Conservation (phyloP, 2,329 filamentous ascomycete species). For the Xylaria multiplex region DNA sequence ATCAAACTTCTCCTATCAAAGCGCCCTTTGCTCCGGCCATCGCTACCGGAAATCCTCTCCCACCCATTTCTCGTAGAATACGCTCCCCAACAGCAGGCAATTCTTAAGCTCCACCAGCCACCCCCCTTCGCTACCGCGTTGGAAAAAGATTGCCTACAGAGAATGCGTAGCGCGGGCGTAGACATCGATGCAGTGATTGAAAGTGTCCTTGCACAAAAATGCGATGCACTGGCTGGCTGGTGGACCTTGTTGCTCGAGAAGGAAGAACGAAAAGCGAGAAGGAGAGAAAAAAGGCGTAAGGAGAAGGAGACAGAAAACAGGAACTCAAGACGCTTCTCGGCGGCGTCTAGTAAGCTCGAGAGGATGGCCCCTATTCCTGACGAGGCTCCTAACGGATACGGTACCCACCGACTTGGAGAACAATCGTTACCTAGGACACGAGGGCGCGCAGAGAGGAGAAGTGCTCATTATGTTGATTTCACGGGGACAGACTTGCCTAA, state of each 20-base stretch:
- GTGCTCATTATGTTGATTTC: conserved; percentile 71
- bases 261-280: conserved; percentile 84
- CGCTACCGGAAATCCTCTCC: conserved; percentile 83
- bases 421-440: conserved; percentile 70
- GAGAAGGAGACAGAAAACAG: conserved; percentile 86
- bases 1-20: conserved; percentile 88
- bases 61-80: conserved; percentile 90
- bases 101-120: conserved; percentile 82
- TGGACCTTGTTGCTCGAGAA: conserved; percentile 96
- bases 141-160: conserved; percentile 89
- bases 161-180: conserved; percentile 93
- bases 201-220: conserved; percentile 88
- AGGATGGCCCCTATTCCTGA: conserved; percentile 79
- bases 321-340: conserved; percentile 83
- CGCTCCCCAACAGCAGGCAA: conserved; percentile 87
- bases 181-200: conserved; percentile 95
- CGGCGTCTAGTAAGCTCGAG: conserved; percentile 87
- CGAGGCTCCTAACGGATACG: conserved; percentile 72
- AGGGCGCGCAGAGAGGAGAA: conserved; percentile 81
- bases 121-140: conserved; percentile 85
- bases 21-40: conserved; percentile 83
- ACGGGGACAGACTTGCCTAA: conserved; percentile 79
- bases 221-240: conserved; percentile 92
- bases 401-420: conserved; percentile 56
- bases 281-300: conserved; percentile 82